These are phyloP conservation scores for Periglandula ipomoeae DNA, from an alignment of 2,329 filamentous ascomycete species.

Conservation along the genomic window DNA sequence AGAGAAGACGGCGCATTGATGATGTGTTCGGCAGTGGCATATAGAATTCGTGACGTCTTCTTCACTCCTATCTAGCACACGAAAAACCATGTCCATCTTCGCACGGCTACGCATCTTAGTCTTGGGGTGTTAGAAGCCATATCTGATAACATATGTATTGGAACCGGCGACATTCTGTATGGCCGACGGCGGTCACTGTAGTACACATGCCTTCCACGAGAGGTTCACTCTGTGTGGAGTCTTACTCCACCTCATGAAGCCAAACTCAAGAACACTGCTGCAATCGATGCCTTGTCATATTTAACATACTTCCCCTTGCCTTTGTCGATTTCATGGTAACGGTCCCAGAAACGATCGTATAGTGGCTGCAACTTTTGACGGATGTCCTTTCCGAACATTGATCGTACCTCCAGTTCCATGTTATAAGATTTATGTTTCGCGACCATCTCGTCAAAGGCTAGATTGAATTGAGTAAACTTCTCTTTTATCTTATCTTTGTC, in stretches of 20 bases:
- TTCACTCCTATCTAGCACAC: too few species aligned
- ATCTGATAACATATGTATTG: too few species aligned
- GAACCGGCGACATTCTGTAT: too few species aligned
- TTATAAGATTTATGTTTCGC: constrained; percentile 69
- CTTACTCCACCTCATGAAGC: constrained; percentile 16
- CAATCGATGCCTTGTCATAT: constrained; percentile 81
- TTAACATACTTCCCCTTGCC: constrained; percentile 97
- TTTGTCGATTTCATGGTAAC: constrained; percentile 96
- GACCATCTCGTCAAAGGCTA: constrained; percentile 81
- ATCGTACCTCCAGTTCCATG: constrained; percentile 87
- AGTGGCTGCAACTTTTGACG: constrained; percentile 88
- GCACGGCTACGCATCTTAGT: too few species aligned
- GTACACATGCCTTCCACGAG: too few species aligned
- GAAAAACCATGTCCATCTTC: too few species aligned
- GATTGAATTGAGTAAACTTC: constrained; percentile 90
- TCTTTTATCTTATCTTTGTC: constrained; percentile 95
- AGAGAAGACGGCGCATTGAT: too few species aligned
- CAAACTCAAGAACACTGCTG: constrained; percentile 51
- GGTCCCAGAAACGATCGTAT: constrained; percentile 92
- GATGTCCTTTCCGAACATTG: constrained; percentile 72
- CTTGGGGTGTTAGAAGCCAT: too few species aligned
- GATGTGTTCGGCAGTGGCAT: too few species aligned
- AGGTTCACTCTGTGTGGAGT: too few species aligned
- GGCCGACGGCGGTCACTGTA: too few species aligned
- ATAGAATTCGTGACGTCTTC: too few species aligned